phyloP scores from a whole-genome alignment of 2,329 filamentous ascomycete genomes.

The Penicillium sp. region DNA sequence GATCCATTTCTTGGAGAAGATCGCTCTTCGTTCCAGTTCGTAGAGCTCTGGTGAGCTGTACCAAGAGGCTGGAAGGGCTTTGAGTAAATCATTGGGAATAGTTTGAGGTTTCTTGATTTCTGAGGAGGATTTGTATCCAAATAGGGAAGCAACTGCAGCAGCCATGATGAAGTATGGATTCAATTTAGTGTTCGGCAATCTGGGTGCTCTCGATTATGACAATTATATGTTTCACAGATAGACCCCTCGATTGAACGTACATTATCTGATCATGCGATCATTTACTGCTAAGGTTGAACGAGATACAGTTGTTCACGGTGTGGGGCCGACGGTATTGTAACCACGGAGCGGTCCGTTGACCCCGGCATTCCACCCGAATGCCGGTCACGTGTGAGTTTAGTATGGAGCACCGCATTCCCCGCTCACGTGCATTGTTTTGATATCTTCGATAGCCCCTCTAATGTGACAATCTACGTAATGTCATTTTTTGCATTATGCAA shows the following conservation, averaged over 20 bases:
- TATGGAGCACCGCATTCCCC: no score
- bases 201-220: not conserved
- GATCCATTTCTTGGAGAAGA: conserved; percentile 21
- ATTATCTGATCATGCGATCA: not conserved
- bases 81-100: conserved; percentile 4
- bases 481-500: no score
- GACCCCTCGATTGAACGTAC: not conserved
- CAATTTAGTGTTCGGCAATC: not conserved
- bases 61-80: conserved; percentile 19
- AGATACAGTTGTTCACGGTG: no score
- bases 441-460: no score
- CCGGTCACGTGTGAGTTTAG: no score
- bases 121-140: conserved; percentile 11
- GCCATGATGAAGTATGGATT: conserved; percentile 8
- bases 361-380: no score
- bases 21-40: conserved; percentile 17
- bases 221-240: not conserved
- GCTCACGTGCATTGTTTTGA: no score
- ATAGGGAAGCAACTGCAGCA: conserved; percentile 15
- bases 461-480: no score
- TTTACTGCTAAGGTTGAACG: not conserved
- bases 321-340: no score
- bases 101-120: not conserved
- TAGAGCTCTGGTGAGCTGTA: conserved; percentile 16
- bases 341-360: no score